Evolutionary conservation across 805 yeast species (phyloP).

Genomic region (Metahyphopichia silvanorum): DNA sequence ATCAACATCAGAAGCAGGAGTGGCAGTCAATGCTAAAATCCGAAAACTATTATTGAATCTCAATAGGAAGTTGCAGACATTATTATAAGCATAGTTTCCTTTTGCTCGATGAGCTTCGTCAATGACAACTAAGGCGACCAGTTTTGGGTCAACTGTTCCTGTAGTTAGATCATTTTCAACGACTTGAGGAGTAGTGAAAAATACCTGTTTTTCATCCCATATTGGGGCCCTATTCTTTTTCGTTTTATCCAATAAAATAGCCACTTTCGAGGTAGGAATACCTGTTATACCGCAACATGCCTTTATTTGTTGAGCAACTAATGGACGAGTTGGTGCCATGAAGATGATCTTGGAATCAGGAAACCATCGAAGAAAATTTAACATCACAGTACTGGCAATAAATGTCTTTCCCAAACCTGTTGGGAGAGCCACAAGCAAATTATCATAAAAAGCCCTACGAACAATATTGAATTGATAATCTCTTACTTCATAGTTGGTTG

Average conservation of each 20-base stretch:
- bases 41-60: slow-evolving; percentile 61
- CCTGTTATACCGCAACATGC: slow-evolving; percentile 90
- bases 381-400: slow-evolving; percentile 91
- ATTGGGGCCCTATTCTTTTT: slow-evolving; percentile 61
- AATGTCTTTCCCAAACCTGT: slow-evolving; percentile 98
- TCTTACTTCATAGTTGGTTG: slow-evolving; percentile 78
- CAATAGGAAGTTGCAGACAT: slow-evolving; percentile 63
- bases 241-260: slow-evolving; percentile 66
- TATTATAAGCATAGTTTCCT: slow-evolving; percentile 85
- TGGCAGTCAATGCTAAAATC: slow-evolving; percentile 86
- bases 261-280: slow-evolving; percentile 70
- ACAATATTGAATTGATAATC: slow-evolving; percentile 88
- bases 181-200: slow-evolving; percentile 95
- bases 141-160: slow-evolving; percentile 75
- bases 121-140: slow-evolving; percentile 70
- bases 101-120: slow-evolving; percentile 97
- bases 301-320: slow-evolving; percentile 93
- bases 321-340: slow-evolving; percentile 96
- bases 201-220: slow-evolving; percentile 77
- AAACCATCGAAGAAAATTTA: slow-evolving; percentile 87
- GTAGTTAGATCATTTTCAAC: slow-evolving; percentile 82
- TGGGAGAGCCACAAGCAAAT: slow-evolving; percentile 85
- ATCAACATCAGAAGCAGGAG: slow-evolving; percentile 87
- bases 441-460: slow-evolving; percentile 63
- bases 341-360: slow-evolving; percentile 75